Evolutionary conservation across 2,329 filamentous ascomycete genomes (phyloP).

Genomic region (Neophaeococcomyces mojaviensis): DNA sequence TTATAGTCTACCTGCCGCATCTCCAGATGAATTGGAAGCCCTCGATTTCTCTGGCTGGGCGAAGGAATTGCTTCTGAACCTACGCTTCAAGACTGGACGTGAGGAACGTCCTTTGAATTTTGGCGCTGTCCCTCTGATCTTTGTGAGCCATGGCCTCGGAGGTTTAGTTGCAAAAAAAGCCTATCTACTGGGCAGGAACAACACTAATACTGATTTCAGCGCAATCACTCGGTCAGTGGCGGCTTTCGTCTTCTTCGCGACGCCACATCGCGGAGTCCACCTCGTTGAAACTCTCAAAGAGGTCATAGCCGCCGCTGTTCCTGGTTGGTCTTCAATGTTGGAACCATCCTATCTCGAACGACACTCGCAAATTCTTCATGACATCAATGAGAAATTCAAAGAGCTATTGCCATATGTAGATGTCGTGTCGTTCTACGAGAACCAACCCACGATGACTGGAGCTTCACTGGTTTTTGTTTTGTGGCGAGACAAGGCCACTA

Average conservation of each 20-base stretch:
- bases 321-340: constrained; percentile 23
- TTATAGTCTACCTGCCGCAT: constrained; percentile 20
- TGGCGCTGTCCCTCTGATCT: constrained; percentile 12
- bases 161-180: constrained; percentile 15
- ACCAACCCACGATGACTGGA: constrained; percentile 25
- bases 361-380: constrained; percentile 30
- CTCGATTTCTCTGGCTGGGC: constrained; percentile 10
- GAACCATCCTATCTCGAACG: constrained; percentile 35
- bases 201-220: constrained; percentile 5
- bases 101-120: neutral
- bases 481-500: constrained; percentile 34
- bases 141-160: constrained; percentile 14
- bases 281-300: constrained; percentile 21
- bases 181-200: constrained; percentile 9
- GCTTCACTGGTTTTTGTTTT: constrained; percentile 25
- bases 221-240: constrained; percentile 5
- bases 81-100: constrained; percentile 2
- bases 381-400: constrained; percentile 41
- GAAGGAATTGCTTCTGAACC: constrained; percentile 15
- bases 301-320: constrained; percentile 28
- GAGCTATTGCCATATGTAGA: constrained; percentile 31
- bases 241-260: constrained; percentile 25
- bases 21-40: constrained; percentile 6
- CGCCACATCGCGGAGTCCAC: constrained; percentile 26
- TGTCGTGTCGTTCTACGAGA: constrained; percentile 44